Base-by-base conservation (phyloP, 306 rosid genomes). In the Lupinus albus region DNA sequence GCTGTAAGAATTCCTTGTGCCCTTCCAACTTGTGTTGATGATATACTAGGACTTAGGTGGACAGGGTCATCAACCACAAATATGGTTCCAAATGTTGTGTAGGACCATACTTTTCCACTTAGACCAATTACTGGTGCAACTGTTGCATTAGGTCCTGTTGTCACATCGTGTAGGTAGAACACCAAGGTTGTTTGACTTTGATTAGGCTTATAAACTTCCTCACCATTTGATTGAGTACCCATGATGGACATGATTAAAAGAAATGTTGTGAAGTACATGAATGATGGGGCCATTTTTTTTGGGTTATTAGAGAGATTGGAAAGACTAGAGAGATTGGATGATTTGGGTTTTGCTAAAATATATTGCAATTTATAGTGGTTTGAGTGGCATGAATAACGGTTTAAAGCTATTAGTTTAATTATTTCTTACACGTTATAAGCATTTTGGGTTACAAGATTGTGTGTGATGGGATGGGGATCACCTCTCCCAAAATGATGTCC, bases 41-140 rank as follows among this genome's bases (percentile, higher is more conserved):
- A 11, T 6, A 52, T 11, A 47, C 18, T 71, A 2, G 76, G 51
- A 8, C n/a, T 1, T 8, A 46, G 0, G 1, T 12, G 44, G 0
- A 82, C 44, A 0, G 76, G 86, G 9, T 83, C 87, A 73, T 79
- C 82, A 2, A 76, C 72, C 0, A 54, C 82, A 16, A 56, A 72
- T 8, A 83, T 45, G 20, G 72, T 72, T 2, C 87, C 87, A 0
- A 79, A 83, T 51, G 82, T 44, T 72, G 33, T 14, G 18, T 56
- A 68, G 33, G 72, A 45, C 84, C 82, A 72, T 0, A 12, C 66
- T 51, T 52, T 83, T 9, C 79, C 81, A 0, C 13, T 48, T 4
- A 68, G 15, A 13, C 87, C 84, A 0, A 35, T 44, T 0, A 83
- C 72, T 1, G 75, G 8, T 2, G 20, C 14, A 2, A 79, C 84